Evolutionary conservation across 2,329 filamentous ascomycete species (phyloP).

Genomic region (Aspergillus fumigatiaffinis): DNA sequence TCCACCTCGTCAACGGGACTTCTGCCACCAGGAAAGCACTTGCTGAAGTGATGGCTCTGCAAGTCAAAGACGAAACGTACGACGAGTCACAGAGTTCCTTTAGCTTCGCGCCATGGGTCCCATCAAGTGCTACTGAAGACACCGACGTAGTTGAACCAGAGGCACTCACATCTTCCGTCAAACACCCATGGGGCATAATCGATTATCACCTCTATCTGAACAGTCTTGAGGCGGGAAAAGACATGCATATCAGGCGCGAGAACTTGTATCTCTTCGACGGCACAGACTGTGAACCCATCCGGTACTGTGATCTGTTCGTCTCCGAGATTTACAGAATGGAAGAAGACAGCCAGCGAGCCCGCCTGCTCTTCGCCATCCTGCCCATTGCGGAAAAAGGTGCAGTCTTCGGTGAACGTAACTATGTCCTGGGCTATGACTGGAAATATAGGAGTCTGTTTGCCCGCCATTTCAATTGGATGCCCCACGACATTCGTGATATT

Average conservation of each 20-base stretch:
- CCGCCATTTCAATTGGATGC: conserved; percentile 23
- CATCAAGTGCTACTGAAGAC: neutral
- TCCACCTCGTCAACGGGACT: conserved; percentile 1
- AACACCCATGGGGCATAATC: conserved; percentile 28
- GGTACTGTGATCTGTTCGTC: conserved; percentile 19
- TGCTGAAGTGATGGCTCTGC: neutral
- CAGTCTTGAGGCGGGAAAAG: conserved; percentile 19
- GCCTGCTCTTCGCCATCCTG: conserved; percentile 20
- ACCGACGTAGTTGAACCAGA: neutral
- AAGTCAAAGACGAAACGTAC: neutral
- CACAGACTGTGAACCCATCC: conserved; percentile 21
- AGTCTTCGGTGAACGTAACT: conserved; percentile 16
- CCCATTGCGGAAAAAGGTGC: conserved; percentile 19
- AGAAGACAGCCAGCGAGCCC: conserved; percentile 11
- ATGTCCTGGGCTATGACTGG: conserved; percentile 28
- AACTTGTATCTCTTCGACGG: conserved; percentile 24
- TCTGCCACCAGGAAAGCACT: neutral
- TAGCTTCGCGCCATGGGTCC: neutral
- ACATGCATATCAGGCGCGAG: conserved; percentile 13
- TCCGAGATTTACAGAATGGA: conserved; percentile 4
- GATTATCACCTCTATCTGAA: conserved; percentile 32
- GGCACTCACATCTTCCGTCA: conserved; percentile 9
- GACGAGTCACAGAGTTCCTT: neutral
- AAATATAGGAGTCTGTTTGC: conserved; percentile 18
- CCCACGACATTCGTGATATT: conserved; percentile 20